Evolutionary conservation across 192 early-diverging fungal genomes (phyloP).

Genomic region (Entomortierella beljakovae): DNA sequence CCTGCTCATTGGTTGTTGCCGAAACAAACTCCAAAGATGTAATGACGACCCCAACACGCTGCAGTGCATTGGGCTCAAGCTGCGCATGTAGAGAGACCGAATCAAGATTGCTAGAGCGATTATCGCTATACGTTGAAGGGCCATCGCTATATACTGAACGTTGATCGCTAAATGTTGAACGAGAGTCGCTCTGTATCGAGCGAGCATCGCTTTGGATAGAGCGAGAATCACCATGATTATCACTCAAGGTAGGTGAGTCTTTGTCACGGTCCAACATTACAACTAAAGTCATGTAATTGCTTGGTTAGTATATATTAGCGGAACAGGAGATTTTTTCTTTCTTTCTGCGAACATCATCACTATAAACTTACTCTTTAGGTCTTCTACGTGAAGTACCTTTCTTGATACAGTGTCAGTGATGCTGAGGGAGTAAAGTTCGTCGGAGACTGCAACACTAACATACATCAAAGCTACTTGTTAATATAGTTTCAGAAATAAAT

Average conservation of each 20-base stretch:
- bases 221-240: background rate
- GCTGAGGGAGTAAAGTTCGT: slow-evolving; percentile 40
- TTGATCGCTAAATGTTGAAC: background rate
- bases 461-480: background rate
- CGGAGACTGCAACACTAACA: slow-evolving; percentile 38
- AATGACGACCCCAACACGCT: slow-evolving; percentile 40
- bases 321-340: too few species aligned
- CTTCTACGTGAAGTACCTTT: slow-evolving; percentile 36
- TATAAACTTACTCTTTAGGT: slow-evolving; percentile 28
- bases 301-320: too few species aligned
- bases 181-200: background rate
- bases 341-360: background rate
- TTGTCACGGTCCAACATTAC: slow-evolving; percentile 39
- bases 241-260: background rate
- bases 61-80: slow-evolving; percentile 6
- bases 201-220: background rate
- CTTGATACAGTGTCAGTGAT: slow-evolving; percentile 28
- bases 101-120: background rate
- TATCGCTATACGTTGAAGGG: background rate
- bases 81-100: background rate
- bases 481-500: background rate
- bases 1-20: slow-evolving; percentile 45
- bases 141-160: background rate
- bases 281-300: slow-evolving; percentile 8
- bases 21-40: slow-evolving; percentile 33